Evolutionary conservation across 148 eudicot genomes (phyloP).

Genomic region (Silene conica): DNA sequence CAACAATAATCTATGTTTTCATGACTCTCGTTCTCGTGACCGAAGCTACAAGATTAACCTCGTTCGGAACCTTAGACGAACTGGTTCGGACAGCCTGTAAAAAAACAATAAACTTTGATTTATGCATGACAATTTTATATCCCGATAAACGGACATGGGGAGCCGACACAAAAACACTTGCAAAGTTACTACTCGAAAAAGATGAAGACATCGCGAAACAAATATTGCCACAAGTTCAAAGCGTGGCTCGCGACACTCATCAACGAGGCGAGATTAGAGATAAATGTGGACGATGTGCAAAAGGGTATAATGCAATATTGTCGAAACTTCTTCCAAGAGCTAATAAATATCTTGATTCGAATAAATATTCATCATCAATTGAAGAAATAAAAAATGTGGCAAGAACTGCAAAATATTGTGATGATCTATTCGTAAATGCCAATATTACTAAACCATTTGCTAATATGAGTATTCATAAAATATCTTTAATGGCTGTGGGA

Average conservation of each 20-base stretch:
- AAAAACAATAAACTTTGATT: neutral
- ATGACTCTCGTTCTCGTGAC: too few relatives aligned
- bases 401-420: slow-evolving; percentile 16
- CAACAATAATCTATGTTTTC: too few relatives aligned
- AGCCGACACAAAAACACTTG: neutral
- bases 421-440: slow-evolving; percentile 16
- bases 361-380: neutral
- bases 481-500: slow-evolving; percentile 9
- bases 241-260: neutral
- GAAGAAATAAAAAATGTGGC: neutral
- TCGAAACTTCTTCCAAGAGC: slow-evolving; percentile 1
- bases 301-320: slow-evolving; percentile 7
- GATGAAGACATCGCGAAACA: neutral
- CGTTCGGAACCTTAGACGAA: too few relatives aligned
- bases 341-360: neutral
- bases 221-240: neutral
- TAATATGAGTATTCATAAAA: slow-evolving; percentile 16
- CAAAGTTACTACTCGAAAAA: slow-evolving; percentile 7
- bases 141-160: neutral
- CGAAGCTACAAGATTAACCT: neutral
- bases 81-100: too few relatives aligned
- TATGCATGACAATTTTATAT: slow-evolving; percentile 20
- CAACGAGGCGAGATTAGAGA: neutral
- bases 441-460: neutral
- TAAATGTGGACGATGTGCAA: slow-evolving; percentile 16